Conservation (phyloP, 352 stramenopile species). For the Globisporangium cylindrosporum region DNA sequence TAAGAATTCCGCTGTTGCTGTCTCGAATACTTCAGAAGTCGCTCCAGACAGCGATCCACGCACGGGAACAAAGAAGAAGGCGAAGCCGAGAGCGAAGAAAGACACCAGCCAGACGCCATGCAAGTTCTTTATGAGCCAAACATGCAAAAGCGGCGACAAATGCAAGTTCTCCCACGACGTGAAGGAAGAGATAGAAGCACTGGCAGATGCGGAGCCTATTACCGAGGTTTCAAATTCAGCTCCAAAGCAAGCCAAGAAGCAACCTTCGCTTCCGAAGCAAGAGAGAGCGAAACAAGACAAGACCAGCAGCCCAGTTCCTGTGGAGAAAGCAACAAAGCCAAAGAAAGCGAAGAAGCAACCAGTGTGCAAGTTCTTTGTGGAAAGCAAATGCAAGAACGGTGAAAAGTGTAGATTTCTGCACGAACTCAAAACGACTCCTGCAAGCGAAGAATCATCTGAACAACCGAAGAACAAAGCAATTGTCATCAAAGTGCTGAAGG, state of each 20-base stretch:
- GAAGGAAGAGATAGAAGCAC: conserved; percentile 11
- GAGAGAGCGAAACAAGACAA: conserved; percentile 12
- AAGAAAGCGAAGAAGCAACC: conserved; percentile 6
- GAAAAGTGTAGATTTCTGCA: conserved; percentile 26
- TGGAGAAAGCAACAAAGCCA: conserved; percentile 7
- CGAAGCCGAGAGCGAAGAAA: conserved; percentile 7
- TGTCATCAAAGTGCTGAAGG: conserved; percentile 16
- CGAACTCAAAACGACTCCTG: conserved; percentile 1
- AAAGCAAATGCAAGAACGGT: conserved; percentile 52
- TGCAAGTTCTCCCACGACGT: conserved; percentile 61
- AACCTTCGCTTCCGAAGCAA: background rate
- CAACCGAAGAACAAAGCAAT: conserved; percentile 4
- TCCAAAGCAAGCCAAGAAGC: background rate
- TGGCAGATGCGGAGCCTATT: background rate
- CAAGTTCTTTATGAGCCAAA: conserved; percentile 46
- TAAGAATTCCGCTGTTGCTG: background rate
- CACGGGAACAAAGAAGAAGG: conserved; percentile 1
- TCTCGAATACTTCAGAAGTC: background rate
- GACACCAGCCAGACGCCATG: conserved; percentile 28
- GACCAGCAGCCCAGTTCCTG: background rate
- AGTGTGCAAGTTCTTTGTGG: conserved; percentile 49
- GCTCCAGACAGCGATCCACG: background rate
- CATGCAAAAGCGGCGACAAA: conserved; percentile 51
- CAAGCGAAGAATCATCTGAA: conserved; percentile 8
- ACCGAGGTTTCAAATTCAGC: background rate